Percentiles rank a stretch among this genome's conserved stretches.
These are phyloP conservation scores for Malus fusca DNA, from an alignment of 306 rosid species.

Conservation along the genomic window DNA sequence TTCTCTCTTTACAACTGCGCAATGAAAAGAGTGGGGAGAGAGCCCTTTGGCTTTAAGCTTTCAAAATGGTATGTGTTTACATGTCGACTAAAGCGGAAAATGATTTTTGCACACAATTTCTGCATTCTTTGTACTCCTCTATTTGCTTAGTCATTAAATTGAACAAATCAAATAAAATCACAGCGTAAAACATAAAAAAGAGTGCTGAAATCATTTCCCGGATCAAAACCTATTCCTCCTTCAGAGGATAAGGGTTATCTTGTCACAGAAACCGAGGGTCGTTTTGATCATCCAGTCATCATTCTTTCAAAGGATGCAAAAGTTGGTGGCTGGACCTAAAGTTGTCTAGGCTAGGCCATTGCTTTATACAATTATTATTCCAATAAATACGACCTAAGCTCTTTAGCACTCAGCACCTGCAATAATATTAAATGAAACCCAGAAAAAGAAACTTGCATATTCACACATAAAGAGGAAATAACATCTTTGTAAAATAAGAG, in stretches of 20 bases:
- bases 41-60: not conserved
- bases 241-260: slow-evolving; percentile 11
- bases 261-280: slow-evolving; percentile 35
- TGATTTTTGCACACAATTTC: not conserved
- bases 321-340: slow-evolving; percentile 46
- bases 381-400: slow-evolving; percentile 29
- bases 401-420: slow-evolving; percentile 8
- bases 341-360: slow-evolving; percentile 28
- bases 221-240: not conserved
- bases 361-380: slow-evolving; percentile 40
- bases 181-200: accelerated
- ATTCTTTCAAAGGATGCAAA: slow-evolving; percentile 51
- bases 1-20: slow-evolving; percentile 16
- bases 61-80: slow-evolving; percentile 24
- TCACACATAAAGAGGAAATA: not conserved
- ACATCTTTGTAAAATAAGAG: too few species aligned
- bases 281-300: slow-evolving; percentile 53
- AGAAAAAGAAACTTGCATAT: not conserved
- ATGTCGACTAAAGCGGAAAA: slow-evolving; percentile 16
- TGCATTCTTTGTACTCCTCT: not conserved
- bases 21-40: slow-evolving; percentile 19
- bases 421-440: not conserved
- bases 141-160: too few species aligned
- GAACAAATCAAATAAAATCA: too few species aligned
- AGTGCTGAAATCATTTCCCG: not conserved